Evolutionary conservation across 257 asterid genomes (phyloP).

Genomic region (Solanum chaucha): DNA sequence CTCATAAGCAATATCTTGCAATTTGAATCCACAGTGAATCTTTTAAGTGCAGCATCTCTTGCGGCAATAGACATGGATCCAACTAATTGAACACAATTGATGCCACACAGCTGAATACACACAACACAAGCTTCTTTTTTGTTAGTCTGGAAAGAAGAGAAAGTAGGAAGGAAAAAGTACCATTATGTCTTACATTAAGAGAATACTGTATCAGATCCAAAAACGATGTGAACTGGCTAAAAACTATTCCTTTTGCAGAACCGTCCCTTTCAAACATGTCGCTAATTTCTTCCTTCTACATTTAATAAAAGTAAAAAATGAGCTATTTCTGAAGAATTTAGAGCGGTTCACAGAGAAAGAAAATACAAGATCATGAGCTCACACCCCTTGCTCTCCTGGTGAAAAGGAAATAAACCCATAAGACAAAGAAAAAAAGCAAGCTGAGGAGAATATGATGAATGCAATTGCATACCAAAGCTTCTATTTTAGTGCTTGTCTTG

Average conservation of each 20-base stretch:
- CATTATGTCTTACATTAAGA: too few relatives aligned
- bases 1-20: too few relatives aligned
- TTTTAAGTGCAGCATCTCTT: slow-evolving; percentile 65
- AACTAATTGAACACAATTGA: slow-evolving; percentile 57
- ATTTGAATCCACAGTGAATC: too few relatives aligned
- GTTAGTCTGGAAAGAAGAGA: background rate
- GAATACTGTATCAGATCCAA: too few relatives aligned
- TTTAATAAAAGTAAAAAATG: background rate
- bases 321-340: background rate
- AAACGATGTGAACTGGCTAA: too few relatives aligned
- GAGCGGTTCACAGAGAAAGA: background rate
- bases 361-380: background rate
- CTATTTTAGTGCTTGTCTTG: slow-evolving; percentile 86
- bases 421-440: background rate
- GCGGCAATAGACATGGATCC: slow-evolving; percentile 54
- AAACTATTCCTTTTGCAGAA: background rate
- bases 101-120: slow-evolving; percentile 46
- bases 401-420: background rate
- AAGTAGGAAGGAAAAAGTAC: background rate
- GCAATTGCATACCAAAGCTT: slow-evolving; percentile 64
- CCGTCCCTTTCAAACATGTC: background rate
- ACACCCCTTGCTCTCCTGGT: background rate
- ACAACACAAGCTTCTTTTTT: background rate
- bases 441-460: background rate
- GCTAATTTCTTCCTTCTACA: background rate